Evolutionary conservation across 164 flowering plant genomes (phyloP), one percentile per base, ranked within the genome.

Genomic region (Chimonanthus salicifolius): DNA sequence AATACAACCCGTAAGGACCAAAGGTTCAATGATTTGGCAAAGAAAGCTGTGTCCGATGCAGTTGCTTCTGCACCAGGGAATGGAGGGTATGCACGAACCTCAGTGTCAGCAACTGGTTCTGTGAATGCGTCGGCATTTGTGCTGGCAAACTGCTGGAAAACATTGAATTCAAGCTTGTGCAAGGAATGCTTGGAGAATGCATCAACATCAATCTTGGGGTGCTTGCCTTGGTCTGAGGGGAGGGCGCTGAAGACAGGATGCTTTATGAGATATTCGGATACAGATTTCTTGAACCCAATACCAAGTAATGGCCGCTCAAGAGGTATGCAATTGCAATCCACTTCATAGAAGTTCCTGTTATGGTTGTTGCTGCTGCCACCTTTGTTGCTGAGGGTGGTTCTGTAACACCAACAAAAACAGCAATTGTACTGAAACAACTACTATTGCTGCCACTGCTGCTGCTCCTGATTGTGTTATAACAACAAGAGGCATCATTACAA

Each of bases 151-250:
- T 94, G 98, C 73, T 94, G 97, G 98, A 88, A 70, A 76, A 84
- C 84, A 5, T 73, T 94, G 83, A 82, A 77, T 49, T 74, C 75
- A 0, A 87, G 80, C 71, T 81, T 89, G 18, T 94, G 98, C 75
- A 80, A 74, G 73, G 84, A 84, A 0, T 94, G 98, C 65, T 72
- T 94, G 85, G 84, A 83, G 68, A 90, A 83, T 63, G 98, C 97
- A 0, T 85, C 92, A 7, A 74, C 82, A 0, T 86, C 90, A 0
- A 49, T 90, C 11, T 67, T 75, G 73, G 78, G 83, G 20, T 94
- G 98, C 83, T 84, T 94, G 83, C 97, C 98, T 43, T 77, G 84
- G 85, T 86, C 94, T 0, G 97, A 91, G 70, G 98, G 97, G 3
- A 83, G 97, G 13, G 97, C 94, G 4, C 64, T 94, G 62, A 67